Evolutionary conservation across 768 basidiomycete species (phyloP).

Genomic region (Mycena capillaripes): DNA sequence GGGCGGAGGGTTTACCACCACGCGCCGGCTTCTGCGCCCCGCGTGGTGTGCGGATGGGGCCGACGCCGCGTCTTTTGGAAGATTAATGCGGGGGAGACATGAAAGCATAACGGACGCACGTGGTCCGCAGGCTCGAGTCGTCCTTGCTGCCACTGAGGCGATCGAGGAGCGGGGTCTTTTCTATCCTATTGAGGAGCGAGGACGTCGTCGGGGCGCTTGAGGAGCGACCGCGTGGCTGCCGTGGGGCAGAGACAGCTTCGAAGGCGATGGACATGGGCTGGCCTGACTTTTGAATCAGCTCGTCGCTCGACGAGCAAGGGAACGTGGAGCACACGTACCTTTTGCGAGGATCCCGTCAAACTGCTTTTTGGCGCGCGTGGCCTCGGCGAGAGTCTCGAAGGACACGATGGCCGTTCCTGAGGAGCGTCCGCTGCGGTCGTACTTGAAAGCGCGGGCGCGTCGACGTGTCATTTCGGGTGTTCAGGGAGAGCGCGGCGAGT

Average conservation of each 20-base stretch:
- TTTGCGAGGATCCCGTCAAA: slow-evolving; percentile 91
- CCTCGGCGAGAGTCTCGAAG: slow-evolving; percentile 85
- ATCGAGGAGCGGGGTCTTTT: slow-evolving; percentile 79
- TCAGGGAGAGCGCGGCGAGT: slow-evolving; percentile 69
- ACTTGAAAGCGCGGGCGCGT: slow-evolving; percentile 70
- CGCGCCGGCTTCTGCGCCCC: slow-evolving; percentile 38
- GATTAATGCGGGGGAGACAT: background rate
- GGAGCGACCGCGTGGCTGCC: slow-evolving; percentile 60
- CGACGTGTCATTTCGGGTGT: slow-evolving; percentile 38
- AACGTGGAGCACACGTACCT: slow-evolving; percentile 61
- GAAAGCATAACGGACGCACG: slow-evolving; percentile 48
- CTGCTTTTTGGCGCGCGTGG: slow-evolving; percentile 85
- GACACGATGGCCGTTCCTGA: slow-evolving; percentile 85
- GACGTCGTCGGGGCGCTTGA: slow-evolving; percentile 66
- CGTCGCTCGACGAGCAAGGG: slow-evolving; percentile 22
- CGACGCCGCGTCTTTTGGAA: slow-evolving; percentile 52
- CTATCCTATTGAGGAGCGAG: slow-evolving; percentile 81
- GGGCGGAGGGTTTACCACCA: slow-evolving; percentile 47
- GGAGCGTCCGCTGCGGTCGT: slow-evolving; percentile 96
- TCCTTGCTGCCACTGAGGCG: slow-evolving; percentile 64
- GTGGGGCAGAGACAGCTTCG: slow-evolving; percentile 61
- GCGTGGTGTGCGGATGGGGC: slow-evolving; percentile 66
- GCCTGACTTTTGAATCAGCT: slow-evolving; percentile 55
- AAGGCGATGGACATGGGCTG: slow-evolving; percentile 84
- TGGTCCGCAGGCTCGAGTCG: slow-evolving; percentile 53